phyloP scores from a whole-genome alignment of 2,329 filamentous ascomycete species.

The Ceratocystiopsis sp. region DNA sequence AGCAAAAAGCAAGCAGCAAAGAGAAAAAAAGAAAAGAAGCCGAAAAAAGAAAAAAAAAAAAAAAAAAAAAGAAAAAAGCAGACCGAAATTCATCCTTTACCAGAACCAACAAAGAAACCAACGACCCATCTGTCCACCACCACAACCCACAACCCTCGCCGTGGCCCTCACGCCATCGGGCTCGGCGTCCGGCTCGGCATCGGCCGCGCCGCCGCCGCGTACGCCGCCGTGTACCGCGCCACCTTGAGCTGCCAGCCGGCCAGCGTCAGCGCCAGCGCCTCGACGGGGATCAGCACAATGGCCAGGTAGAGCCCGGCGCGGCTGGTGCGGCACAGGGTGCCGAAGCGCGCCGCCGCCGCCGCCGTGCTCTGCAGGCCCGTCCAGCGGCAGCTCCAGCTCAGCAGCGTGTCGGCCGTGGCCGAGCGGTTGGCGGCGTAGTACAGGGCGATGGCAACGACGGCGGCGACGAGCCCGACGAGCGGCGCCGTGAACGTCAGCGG shows the following conservation, averaged over 20 bases:
- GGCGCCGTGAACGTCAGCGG: slow-evolving; percentile 23
- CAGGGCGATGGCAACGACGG: slow-evolving; percentile 36
- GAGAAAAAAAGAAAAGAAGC: background rate
- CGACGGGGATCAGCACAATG: slow-evolving; percentile 38
- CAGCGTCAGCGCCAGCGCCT: slow-evolving; percentile 29
- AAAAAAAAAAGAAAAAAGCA: too few species aligned
- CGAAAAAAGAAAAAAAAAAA: background rate
- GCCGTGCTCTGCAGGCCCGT: slow-evolving; percentile 27
- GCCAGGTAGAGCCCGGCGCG: slow-evolving; percentile 35
- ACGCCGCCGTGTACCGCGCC: slow-evolving; percentile 22
- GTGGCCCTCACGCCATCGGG: slow-evolving; percentile 8
- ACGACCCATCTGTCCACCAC: background rate
- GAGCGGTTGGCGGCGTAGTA: slow-evolving; percentile 41
- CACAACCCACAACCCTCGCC: background rate
- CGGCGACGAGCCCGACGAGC: slow-evolving; percentile 25
- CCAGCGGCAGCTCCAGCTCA: slow-evolving; percentile 50
- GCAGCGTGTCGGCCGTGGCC: slow-evolving; percentile 31
- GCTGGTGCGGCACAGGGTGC: slow-evolving; percentile 38
- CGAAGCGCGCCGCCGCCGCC: slow-evolving; percentile 34
- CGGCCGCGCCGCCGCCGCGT: slow-evolving; percentile 11
- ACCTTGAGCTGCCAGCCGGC: slow-evolving; percentile 27
- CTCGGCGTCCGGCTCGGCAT: slow-evolving; percentile 18
- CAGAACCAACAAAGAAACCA: too few species aligned
- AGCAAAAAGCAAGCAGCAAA: too few species aligned
- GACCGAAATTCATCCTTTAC: too few species aligned